A percentile compares a stretch with the other conserved stretches of the same genome.
phyloP scores from a whole-genome alignment of 345 rosid species.

The Orychophragmus violaceus region DNA sequence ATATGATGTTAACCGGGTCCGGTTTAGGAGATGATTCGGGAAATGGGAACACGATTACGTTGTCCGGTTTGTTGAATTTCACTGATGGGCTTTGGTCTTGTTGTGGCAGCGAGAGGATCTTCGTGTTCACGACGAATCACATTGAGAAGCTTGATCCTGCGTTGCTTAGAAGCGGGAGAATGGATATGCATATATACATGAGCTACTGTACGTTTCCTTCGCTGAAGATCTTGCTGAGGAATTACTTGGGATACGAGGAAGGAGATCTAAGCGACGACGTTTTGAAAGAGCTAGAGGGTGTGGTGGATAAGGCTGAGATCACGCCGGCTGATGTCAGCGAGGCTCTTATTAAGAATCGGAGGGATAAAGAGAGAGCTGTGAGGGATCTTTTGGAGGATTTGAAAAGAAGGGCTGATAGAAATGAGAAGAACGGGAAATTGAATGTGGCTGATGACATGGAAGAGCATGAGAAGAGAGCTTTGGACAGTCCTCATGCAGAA shows the following conservation, averaged over 20 bases:
- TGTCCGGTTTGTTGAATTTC: slow-evolving; percentile 18
- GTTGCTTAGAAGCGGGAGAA: slow-evolving; percentile 18
- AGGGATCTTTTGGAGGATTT: background rate
- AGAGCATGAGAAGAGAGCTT: slow-evolving; percentile 16
- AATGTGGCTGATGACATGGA: background rate
- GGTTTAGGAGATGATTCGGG: slow-evolving; percentile 1
- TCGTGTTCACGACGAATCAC: slow-evolving; percentile 24
- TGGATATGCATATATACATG: slow-evolving; percentile 23
- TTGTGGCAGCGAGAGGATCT: slow-evolving; percentile 22
- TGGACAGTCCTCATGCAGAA: background rate
- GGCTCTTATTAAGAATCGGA: slow-evolving; percentile 15
- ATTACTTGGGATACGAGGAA: slow-evolving; percentile 19
- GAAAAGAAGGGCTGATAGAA: slow-evolving; percentile 4
- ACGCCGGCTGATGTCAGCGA: slow-evolving; percentile 27
- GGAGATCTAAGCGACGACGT: slow-evolving; percentile 25
- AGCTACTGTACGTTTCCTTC: slow-evolving; percentile 15
- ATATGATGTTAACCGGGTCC: background rate
- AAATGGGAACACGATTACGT: background rate
- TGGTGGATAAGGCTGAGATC: slow-evolving; percentile 34
- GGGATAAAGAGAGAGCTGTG: slow-evolving; percentile 12
- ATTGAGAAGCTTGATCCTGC: slow-evolving; percentile 26
- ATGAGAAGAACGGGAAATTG: background rate
- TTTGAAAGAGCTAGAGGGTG: slow-evolving; percentile 34
- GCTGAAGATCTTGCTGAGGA: slow-evolving; percentile 12
- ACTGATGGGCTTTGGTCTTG: slow-evolving; percentile 27